phyloP scores from a whole-genome alignment of 2,329 filamentous ascomycete species.

The Penicillium sp. region DNA sequence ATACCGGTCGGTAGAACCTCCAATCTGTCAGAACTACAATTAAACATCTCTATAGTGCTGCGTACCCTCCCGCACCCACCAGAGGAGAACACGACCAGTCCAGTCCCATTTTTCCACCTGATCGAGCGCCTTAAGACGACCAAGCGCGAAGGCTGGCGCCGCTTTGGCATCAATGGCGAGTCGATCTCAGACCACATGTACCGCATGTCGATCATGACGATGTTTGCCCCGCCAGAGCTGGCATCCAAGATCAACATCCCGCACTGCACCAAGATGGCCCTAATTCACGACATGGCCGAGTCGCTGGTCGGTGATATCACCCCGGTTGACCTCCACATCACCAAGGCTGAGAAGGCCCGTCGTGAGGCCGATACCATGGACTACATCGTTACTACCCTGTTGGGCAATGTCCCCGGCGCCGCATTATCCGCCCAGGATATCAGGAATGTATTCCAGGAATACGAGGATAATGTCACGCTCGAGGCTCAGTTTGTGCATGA shows the following conservation, averaged over 20 bases:
- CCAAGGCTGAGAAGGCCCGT: constrained; percentile 81
- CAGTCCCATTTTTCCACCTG: constrained; percentile 88
- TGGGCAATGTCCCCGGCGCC: constrained; percentile 71
- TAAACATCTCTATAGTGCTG: constrained; percentile 49
- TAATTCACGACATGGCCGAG: constrained; percentile 97
- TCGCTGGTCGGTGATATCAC: constrained; percentile 94
- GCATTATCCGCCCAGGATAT: constrained; percentile 62
- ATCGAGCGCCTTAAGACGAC: constrained; percentile 92
- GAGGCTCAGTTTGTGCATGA: constrained; percentile 93
- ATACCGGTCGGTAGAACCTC: constrained; percentile 28
- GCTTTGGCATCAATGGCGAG: constrained; percentile 79
- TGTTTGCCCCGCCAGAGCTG: constrained; percentile 77
- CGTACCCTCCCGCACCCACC: constrained; percentile 59
- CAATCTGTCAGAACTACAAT: background rate
- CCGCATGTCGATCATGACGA: constrained; percentile 93
- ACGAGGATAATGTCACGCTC: constrained; percentile 77
- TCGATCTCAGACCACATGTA: constrained; percentile 99
- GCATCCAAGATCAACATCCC: constrained; percentile 66
- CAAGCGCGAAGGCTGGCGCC: constrained; percentile 90
- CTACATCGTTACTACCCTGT: constrained; percentile 68
- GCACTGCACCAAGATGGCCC: constrained; percentile 89
- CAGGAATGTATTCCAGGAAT: constrained; percentile 83
- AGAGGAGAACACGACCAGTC: constrained; percentile 60
- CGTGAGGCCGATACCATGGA: constrained; percentile 89
- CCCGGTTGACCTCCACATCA: constrained; percentile 70